Evolutionary conservation across 2,329 filamentous ascomycete genomes (phyloP).

Genomic region (Penicillium sp.): DNA sequence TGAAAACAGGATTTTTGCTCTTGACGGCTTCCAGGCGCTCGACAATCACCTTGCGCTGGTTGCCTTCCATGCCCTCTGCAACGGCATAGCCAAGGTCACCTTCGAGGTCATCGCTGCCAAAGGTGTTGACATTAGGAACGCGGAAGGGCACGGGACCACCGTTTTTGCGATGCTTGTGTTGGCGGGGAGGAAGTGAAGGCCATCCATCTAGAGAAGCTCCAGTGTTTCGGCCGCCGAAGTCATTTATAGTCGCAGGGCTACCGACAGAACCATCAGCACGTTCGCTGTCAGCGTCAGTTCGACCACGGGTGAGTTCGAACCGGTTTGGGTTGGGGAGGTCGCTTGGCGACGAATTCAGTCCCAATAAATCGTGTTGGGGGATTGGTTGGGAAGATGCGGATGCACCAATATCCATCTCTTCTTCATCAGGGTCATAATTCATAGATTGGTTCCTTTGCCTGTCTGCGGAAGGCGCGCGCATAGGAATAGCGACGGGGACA

Average conservation of each 20-base stretch:
- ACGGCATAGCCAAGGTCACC: conserved; percentile 91
- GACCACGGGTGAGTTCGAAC: conserved; percentile 55
- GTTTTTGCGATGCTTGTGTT: conserved; percentile 26
- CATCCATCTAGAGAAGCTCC: conserved; percentile 33
- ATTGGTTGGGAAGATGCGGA: conserved; percentile 49
- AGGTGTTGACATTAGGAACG: conserved; percentile 34
- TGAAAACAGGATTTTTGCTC: conserved; percentile 89
- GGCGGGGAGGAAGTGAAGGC: conserved; percentile 31
- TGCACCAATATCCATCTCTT: conserved; percentile 85
- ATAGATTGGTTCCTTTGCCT: conserved; percentile 58
- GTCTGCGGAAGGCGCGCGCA: conserved; percentile 77
- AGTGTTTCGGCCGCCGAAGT: conserved; percentile 26
- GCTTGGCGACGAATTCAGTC: conserved; percentile 46
- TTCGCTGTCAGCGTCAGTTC: conserved; percentile 30
- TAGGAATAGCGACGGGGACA: conserved; percentile 83
- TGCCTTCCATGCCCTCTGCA: conserved; percentile 85
- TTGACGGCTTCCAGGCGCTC: conserved; percentile 93
- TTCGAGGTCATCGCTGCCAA: conserved; percentile 68
- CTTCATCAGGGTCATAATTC: conserved; percentile 53
- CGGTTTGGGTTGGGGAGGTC: conserved; percentile 67
- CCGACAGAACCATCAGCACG: conserved; percentile 24
- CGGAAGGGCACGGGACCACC: conserved; percentile 35
- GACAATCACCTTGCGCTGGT: conserved; percentile 88
- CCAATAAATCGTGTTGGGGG: conserved; percentile 59
- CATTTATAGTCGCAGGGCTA: conserved; percentile 30